Conservation (phyloP, 2,329 filamentous ascomycete genomes). For the Beauveria medogensis region DNA sequence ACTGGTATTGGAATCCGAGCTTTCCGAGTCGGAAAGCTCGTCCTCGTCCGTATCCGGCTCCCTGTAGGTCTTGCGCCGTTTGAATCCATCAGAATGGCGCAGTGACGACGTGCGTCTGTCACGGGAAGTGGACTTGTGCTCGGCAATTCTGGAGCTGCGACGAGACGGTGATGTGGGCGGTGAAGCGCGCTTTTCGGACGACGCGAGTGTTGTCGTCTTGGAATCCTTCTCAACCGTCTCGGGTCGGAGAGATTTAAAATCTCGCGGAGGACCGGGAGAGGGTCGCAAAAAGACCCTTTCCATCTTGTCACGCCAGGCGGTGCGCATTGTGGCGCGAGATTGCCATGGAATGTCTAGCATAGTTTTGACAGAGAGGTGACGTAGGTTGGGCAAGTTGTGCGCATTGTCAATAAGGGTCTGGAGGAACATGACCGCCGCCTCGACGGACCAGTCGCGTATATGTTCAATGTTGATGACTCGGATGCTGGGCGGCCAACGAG, state of each 20-base stretch:
- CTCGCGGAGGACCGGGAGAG: conserved; percentile 29
- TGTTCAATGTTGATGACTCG: conserved; percentile 67
- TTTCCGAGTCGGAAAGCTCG: conserved; percentile 23
- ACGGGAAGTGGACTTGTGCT: conserved; percentile 19
- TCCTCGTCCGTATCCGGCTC: conserved; percentile 40
- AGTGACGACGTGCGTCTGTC: not conserved
- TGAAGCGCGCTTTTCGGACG: conserved; percentile 10
- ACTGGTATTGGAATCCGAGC: conserved; percentile 11
- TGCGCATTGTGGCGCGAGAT: conserved; percentile 69
- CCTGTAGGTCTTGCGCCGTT: conserved; percentile 27
- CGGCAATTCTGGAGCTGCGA: conserved; percentile 29
- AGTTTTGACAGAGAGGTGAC: conserved; percentile 63
- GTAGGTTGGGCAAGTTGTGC: conserved; percentile 54
- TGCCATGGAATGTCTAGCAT: conserved; percentile 79
- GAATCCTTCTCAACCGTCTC: conserved; percentile 10
- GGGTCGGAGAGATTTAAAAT: conserved; percentile 17
- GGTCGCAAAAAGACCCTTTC: conserved; percentile 56
- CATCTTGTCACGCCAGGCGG: conserved; percentile 67
- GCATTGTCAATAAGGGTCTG: conserved; percentile 69
- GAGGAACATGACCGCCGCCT: conserved; percentile 69
- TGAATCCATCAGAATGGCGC: not conserved
- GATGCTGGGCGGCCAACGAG: conserved; percentile 69
- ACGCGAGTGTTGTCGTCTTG: not conserved
- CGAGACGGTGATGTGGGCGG: conserved; percentile 23
- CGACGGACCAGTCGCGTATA: conserved; percentile 64